Conservation (phyloP, 345 rosid genomes). For the Eucalyptus curtisii region DNA sequence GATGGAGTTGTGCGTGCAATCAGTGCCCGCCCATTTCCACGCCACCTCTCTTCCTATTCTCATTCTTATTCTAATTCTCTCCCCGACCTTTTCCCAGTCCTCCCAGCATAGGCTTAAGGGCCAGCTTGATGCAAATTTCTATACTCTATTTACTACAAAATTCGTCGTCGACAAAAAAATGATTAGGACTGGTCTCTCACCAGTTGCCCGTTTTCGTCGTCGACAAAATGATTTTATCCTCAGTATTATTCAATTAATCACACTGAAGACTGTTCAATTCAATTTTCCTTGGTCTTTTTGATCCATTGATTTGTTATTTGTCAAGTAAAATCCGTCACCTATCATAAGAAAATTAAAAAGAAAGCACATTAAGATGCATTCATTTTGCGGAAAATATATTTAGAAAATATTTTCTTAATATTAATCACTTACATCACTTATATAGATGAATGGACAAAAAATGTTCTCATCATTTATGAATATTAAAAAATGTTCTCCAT, state of each 20-base stretch:
- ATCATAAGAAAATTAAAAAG: not conserved
- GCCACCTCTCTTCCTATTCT: not conserved
- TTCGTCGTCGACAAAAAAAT: not conserved
- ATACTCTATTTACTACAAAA: not conserved
- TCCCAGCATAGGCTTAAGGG: not conserved
- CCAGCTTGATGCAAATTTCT: not conserved
- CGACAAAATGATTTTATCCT: accelerated
- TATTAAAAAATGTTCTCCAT: no score
- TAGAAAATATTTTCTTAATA: not conserved
- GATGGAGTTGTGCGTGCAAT: not conserved
- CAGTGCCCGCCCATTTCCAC: not conserved
- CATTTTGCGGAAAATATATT: not conserved
- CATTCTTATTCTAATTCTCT: not conserved
- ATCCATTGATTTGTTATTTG: not conserved
- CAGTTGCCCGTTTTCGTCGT: not conserved
- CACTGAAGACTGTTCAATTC: not conserved
- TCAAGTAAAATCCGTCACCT: no score
- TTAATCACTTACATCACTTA: not conserved
- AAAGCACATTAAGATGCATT: not conserved
- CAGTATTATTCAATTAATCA: no score
- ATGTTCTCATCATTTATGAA: not conserved
- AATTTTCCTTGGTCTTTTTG: not conserved
- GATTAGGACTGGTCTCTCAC: not conserved
- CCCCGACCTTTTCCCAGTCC: not conserved
- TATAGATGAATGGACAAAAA: not conserved